phyloP scores from a whole-genome alignment of 2,329 filamentous ascomycete genomes.

The Cladosporium sp. region DNA sequence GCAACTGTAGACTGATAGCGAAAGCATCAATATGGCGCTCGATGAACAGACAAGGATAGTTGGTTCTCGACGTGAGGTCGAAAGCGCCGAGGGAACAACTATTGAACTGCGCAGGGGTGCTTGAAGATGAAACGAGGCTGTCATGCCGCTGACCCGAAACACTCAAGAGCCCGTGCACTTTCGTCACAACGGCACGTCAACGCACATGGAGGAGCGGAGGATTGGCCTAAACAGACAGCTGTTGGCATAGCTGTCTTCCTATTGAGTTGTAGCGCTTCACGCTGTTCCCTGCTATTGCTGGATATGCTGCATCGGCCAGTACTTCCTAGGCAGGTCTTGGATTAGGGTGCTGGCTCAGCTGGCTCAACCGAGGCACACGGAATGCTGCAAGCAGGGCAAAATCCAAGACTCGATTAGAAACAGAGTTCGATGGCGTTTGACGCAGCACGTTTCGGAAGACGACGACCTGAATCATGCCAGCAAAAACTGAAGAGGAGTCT shows the following conservation, averaged over 20 bases:
- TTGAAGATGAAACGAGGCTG: slow-evolving; percentile 3
- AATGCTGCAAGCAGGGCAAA: not conserved
- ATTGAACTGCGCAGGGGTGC: not conserved
- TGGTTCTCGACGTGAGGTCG: not conserved
- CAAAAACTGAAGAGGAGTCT: slow-evolving; percentile 1
- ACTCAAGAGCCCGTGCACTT: not conserved
- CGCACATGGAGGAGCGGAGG: not conserved
- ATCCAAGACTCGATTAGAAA: not conserved
- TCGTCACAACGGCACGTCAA: not conserved
- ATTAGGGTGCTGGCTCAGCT: not conserved
- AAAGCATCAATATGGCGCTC: not conserved
- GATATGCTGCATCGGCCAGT: not conserved
- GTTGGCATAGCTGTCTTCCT: not conserved
- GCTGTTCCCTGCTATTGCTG: not conserved
- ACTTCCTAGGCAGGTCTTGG: not conserved
- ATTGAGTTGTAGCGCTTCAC: not conserved
- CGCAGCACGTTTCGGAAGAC: not conserved
- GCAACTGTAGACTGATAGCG: not conserved
- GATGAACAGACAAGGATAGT: not conserved
- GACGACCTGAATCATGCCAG: not conserved
- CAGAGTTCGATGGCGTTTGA: not conserved
- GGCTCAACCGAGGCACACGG: not conserved
- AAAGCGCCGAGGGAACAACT: not conserved
- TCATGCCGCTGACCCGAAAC: slow-evolving; percentile 5
- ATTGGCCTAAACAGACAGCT: not conserved